Percentiles rank a stretch among this genome's conserved stretches.
These are phyloP conservation scores for Lichenothelia convexa DNA, from an alignment of 495 filamentous ascomycete species.

Conservation along the genomic window DNA sequence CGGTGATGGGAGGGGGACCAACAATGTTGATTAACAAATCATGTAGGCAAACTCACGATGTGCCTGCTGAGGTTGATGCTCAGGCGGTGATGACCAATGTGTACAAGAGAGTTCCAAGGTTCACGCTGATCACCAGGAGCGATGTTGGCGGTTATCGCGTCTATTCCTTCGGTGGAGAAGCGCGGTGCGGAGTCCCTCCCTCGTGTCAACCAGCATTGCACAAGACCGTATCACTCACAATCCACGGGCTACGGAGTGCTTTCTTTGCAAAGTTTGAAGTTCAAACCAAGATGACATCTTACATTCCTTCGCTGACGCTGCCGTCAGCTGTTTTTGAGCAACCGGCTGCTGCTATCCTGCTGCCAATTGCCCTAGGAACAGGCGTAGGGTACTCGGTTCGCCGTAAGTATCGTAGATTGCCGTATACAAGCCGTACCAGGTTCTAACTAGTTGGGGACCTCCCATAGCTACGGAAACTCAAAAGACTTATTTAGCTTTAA, in stretches of 20 bases:
- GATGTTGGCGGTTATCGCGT: not conserved
- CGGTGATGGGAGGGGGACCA: not conserved
- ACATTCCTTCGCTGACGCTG: slow-evolving; percentile 37
- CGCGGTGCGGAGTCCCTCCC: not conserved
- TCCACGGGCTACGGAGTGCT: too few species aligned
- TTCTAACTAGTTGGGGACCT: not conserved
- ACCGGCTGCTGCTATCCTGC: slow-evolving; percentile 46
- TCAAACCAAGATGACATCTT: slow-evolving; percentile 41
- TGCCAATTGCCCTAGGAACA: slow-evolving; percentile 46
- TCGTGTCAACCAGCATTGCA: not conserved
- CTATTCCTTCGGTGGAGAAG: slow-evolving; percentile 3
- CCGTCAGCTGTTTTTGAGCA: slow-evolving; percentile 43
- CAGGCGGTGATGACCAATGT: not conserved
- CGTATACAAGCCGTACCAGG: not conserved
- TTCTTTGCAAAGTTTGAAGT: not conserved
- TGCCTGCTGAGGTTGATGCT: not conserved
- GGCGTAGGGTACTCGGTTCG: slow-evolving; percentile 41
- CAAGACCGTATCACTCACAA: too few species aligned
- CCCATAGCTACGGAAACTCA: slow-evolving; percentile 34
- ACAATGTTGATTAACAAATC: not conserved
- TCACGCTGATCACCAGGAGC: not conserved
- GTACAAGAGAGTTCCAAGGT: not conserved
- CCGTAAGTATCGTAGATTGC: slow-evolving; percentile 25
- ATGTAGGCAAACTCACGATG: not conserved
- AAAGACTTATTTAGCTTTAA: slow-evolving; percentile 43